Conservation (phyloP, 2,329 filamentous ascomycete species). For the Huntiella bhutanensis region DNA sequence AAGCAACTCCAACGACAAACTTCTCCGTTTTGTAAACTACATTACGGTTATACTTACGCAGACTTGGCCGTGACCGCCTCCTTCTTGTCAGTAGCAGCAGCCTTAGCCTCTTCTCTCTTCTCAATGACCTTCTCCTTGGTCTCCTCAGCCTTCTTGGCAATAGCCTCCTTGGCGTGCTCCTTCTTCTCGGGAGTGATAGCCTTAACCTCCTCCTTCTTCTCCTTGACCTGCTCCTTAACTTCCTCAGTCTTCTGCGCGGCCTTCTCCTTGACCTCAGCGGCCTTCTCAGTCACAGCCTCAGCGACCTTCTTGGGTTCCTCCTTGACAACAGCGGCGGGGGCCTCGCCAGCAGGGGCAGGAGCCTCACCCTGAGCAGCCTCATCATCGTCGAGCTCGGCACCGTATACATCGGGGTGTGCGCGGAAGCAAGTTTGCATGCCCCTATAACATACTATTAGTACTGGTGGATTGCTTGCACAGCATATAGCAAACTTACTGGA, state of each 20-base stretch:
- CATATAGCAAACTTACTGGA: constrained; percentile 49
- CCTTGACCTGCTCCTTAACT: no score
- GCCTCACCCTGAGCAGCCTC: constrained; percentile 23
- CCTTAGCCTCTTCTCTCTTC: neutral
- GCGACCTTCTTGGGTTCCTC: constrained; percentile 12
- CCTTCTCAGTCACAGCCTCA: constrained; percentile 17
- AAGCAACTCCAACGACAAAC: no score
- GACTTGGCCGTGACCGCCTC: neutral
- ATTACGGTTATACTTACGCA: constrained; percentile 3
- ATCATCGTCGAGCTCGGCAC: constrained; percentile 68
- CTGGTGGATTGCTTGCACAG: neutral
- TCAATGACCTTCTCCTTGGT: neutral
- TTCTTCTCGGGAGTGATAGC: neutral
- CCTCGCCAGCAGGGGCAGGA: constrained; percentile 11
- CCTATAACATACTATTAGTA: constrained; percentile 27
- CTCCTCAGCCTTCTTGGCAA: neutral
- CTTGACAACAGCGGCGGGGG: neutral
- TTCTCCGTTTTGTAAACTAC: no score
- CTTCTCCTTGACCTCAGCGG: constrained; percentile 7
- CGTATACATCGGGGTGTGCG: constrained; percentile 80
- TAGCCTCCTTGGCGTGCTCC: neutral
- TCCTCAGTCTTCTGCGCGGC: neutral
- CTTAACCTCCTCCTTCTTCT: neutral
- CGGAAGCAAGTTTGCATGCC: constrained; percentile 97
- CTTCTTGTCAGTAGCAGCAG: neutral